These are phyloP conservation scores for Curvularia sp. DNA, from an alignment of 2,329 filamentous ascomycete species.

Conservation along the genomic window DNA sequence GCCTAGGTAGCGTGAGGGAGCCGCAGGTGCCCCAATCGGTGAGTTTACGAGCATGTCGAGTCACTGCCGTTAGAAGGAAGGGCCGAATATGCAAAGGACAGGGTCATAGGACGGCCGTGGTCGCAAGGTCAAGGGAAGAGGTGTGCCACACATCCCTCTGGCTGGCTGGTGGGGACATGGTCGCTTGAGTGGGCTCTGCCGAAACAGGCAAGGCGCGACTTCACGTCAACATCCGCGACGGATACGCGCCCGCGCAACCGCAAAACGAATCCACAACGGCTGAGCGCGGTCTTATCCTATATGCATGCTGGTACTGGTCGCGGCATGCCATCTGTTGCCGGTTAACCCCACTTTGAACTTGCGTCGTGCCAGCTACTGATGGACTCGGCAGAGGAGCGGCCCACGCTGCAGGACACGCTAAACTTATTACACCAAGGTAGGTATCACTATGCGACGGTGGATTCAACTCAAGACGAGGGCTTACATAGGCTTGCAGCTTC, in stretches of 20 bases:
- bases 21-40: conserved; percentile 28
- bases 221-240: conserved; percentile 38
- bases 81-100: conserved; percentile 7
- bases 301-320: conserved; percentile 31
- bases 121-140: conserved; percentile 9
- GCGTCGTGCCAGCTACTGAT: conserved; percentile 30
- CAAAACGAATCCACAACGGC: conserved; percentile 23
- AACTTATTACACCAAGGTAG: conserved; percentile 46
- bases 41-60: conserved; percentile 20
- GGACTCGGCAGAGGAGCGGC: conserved; percentile 37
- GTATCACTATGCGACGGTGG: conserved; percentile 28
- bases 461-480: conserved; percentile 22
- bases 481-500: conserved; percentile 44
- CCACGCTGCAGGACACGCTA: conserved; percentile 45
- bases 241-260: conserved; percentile 30
- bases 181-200: conserved; percentile 35
- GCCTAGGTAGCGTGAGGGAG: conserved; percentile 35
- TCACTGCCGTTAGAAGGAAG: conserved; percentile 14
- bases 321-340: conserved; percentile 43
- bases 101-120: conserved; percentile 15
- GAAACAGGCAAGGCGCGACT: conserved; percentile 33
- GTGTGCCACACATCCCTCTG: conserved; percentile 10
- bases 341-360: conserved; percentile 32
- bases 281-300: conserved; percentile 32
- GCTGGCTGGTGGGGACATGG: conserved; percentile 6